These are phyloP conservation scores for Penicillium paxilli DNA, from an alignment of 495 filamentous ascomycete species.

Conservation along the genomic window DNA sequence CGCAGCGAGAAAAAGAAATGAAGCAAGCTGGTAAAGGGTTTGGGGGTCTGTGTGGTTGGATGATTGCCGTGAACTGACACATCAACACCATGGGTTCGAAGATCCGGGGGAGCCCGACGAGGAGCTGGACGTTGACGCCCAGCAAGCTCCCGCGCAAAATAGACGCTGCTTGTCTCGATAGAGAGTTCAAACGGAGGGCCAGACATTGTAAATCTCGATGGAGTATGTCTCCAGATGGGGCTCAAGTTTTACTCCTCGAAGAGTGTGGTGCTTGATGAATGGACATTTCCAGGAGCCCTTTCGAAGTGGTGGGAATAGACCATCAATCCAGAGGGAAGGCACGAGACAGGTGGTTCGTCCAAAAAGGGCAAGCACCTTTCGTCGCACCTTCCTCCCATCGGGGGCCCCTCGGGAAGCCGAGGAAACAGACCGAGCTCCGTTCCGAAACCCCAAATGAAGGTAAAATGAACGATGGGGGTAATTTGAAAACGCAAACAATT, in stretches of 20 bases:
- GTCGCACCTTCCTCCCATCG: background rate
- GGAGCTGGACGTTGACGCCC: conserved; percentile 7
- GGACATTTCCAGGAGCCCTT: too few relatives aligned
- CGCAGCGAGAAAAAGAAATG: too few relatives aligned
- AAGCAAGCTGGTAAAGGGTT: background rate
- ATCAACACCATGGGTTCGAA: conserved; percentile 1
- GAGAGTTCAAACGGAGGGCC: background rate
- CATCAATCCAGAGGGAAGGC: too few relatives aligned
- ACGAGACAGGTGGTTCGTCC: background rate
- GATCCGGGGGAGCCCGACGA: background rate
- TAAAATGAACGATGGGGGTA: too few relatives aligned
- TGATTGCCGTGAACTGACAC: conserved; percentile 15
- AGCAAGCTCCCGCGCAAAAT: conserved; percentile 16
- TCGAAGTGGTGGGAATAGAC: too few relatives aligned
- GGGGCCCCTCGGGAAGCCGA: background rate
- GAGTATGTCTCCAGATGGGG: background rate
- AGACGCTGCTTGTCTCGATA: conserved; percentile 10
- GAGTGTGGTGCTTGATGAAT: background rate
- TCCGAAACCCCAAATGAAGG: background rate
- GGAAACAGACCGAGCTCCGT: background rate
- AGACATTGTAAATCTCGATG: too few relatives aligned
- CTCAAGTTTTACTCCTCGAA: background rate
- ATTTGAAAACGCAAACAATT: conserved; percentile 1
- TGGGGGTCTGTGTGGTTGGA: background rate
- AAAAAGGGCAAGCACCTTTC: background rate